Evolutionary conservation across 2,329 filamentous ascomycete genomes (phyloP).

Genomic region (Diaporthe vaccinii): DNA sequence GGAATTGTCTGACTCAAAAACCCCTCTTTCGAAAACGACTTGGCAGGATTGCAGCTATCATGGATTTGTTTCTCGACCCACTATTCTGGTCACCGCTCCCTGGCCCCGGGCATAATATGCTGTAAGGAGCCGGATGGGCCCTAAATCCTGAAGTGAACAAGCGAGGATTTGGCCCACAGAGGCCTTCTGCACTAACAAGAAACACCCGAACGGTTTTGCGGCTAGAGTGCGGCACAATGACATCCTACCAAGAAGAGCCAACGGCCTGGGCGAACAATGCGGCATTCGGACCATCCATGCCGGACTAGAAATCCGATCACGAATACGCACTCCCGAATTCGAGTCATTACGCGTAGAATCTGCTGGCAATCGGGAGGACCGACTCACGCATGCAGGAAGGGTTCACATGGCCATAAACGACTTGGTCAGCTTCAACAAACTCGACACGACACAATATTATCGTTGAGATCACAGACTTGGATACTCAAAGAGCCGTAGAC

Average conservation of each 20-base stretch:
- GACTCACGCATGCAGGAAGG: background rate
- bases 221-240: background rate
- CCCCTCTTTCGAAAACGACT: background rate
- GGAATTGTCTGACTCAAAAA: background rate
- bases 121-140: background rate
- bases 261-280: background rate
- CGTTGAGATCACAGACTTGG: too few relatives aligned
- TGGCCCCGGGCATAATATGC: background rate
- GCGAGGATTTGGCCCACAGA: background rate
- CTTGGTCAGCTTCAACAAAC: background rate
- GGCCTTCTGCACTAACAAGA: background rate
- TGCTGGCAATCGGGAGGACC: background rate
- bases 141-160: background rate
- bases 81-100: background rate
- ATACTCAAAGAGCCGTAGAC: background rate
- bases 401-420: background rate
- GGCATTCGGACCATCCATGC: background rate
- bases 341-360: background rate
- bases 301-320: background rate
- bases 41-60: background rate
- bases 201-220: background rate
- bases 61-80: background rate
- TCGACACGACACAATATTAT: background rate
- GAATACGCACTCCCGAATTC: slow-evolving; percentile 6
- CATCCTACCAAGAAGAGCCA: background rate